Conservation (phyloP, 2,329 filamentous ascomycete genomes). For the Metarhizium album region DNA sequence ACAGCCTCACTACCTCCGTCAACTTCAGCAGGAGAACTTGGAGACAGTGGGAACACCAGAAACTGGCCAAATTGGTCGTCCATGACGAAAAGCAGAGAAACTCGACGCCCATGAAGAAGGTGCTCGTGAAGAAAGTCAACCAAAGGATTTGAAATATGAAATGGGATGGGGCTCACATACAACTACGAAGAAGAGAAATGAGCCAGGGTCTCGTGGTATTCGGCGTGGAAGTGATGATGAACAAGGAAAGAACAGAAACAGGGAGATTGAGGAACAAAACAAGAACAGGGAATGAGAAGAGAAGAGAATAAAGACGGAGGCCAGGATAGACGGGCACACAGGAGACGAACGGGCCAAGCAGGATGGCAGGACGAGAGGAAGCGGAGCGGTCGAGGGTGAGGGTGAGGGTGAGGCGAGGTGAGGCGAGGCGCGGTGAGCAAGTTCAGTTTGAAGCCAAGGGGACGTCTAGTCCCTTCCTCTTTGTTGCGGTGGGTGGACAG, state of each 20-base stretch:
- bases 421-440: background rate
- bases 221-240: background rate
- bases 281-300: too few relatives aligned
- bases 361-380: background rate
- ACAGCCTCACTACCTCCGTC: constrained; percentile 72
- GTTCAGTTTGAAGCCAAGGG: background rate
- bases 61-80: too few relatives aligned
- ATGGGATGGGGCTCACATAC: constrained; percentile 5
- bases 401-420: constrained; percentile 3
- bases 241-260: background rate
- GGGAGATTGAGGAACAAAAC: background rate
- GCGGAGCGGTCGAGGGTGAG: constrained; percentile 2
- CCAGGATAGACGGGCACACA: background rate
- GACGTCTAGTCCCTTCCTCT: too few relatives aligned
- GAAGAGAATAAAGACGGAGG: background rate
- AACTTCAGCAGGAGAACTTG: constrained; percentile 33
- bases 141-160: constrained; percentile 4
- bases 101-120: constrained; percentile 17
- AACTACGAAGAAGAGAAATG: constrained; percentile 6
- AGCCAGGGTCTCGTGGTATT: background rate
- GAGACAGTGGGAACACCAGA: constrained; percentile 21
- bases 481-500: too few relatives aligned
- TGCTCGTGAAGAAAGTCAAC: constrained; percentile 8
- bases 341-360: background rate
- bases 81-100: constrained; percentile 21